These are phyloP conservation scores for Metahyphopichia silvanorum DNA, from an alignment of 805 yeast species.

Conservation along the genomic window DNA sequence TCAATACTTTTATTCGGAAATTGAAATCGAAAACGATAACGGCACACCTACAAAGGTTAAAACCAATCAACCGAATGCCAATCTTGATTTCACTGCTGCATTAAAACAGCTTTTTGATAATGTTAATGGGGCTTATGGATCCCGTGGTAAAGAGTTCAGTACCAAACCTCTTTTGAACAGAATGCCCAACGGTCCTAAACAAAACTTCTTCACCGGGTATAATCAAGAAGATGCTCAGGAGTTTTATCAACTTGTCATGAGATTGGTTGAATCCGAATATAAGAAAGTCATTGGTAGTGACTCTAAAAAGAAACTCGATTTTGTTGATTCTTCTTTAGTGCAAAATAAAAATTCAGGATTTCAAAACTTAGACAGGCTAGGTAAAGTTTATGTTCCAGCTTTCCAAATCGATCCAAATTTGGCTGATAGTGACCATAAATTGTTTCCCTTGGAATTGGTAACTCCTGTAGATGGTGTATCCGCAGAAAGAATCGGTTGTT, in stretches of 20 bases:
- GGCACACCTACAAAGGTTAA: conserved; percentile 11
- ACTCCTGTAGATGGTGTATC: conserved; percentile 92
- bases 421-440: conserved; percentile 39
- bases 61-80: conserved; percentile 17
- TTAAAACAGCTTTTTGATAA: conserved; percentile 50
- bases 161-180: conserved; percentile 58
- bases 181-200: conserved; percentile 77
- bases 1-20: conserved; percentile 25
- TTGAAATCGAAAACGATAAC: conserved; percentile 21
- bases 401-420: conserved; percentile 73
- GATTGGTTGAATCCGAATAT: conserved; percentile 60
- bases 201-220: conserved; percentile 74
- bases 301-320: conserved; percentile 20
- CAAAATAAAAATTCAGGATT: conserved; percentile 33
- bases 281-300: conserved; percentile 21
- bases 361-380: conserved; percentile 53
- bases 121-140: conserved; percentile 54
- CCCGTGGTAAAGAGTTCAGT: conserved; percentile 56
- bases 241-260: conserved; percentile 77
- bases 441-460: conserved; percentile 53
- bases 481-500: conserved; percentile 88
- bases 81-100: conserved; percentile 50
- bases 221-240: conserved; percentile 98
- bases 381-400: conserved; percentile 69
- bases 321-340: conserved; percentile 17